Evolutionary conservation across 768 basidiomycete genomes (phyloP).

Genomic region (Russula dissimulans): DNA sequence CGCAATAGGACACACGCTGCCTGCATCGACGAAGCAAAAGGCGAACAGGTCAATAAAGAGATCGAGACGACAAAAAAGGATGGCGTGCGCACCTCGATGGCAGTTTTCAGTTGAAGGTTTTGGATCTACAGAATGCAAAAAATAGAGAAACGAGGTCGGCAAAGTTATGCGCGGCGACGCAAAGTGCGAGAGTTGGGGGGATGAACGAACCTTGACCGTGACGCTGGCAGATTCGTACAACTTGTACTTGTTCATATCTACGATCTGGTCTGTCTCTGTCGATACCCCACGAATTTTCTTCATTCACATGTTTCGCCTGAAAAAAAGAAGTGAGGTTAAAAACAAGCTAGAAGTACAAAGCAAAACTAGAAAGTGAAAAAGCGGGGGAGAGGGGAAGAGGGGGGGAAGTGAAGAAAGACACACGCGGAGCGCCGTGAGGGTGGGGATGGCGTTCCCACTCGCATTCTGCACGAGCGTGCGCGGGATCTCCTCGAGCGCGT

Average conservation of each 20-base stretch:
- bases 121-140: constrained; percentile 55
- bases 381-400: neutral
- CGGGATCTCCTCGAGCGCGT: constrained; percentile 97
- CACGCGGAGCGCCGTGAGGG: constrained; percentile 87
- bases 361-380: constrained; percentile 38
- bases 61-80: neutral
- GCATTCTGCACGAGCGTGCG: constrained; percentile 90
- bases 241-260: constrained; percentile 92
- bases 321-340: constrained; percentile 22
- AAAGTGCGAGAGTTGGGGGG: neutral
- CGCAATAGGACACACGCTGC: constrained; percentile 86
- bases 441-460: constrained; percentile 90
- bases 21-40: no score
- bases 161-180: neutral
- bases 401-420: no score
- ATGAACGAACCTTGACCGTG: constrained; percentile 56
- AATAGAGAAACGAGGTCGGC: neutral
- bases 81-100: constrained; percentile 67
- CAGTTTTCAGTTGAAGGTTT: constrained; percentile 94
- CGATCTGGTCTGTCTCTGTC: constrained; percentile 90
- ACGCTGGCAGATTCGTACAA: constrained; percentile 94
- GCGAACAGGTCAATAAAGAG: no score
- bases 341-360: no score
- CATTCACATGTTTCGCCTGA: constrained; percentile 91
- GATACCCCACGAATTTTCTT: constrained; percentile 87